These are phyloP conservation scores for Leishmania lainsoni DNA, from an alignment of 208 protist species.

Conservation along the genomic window DNA sequence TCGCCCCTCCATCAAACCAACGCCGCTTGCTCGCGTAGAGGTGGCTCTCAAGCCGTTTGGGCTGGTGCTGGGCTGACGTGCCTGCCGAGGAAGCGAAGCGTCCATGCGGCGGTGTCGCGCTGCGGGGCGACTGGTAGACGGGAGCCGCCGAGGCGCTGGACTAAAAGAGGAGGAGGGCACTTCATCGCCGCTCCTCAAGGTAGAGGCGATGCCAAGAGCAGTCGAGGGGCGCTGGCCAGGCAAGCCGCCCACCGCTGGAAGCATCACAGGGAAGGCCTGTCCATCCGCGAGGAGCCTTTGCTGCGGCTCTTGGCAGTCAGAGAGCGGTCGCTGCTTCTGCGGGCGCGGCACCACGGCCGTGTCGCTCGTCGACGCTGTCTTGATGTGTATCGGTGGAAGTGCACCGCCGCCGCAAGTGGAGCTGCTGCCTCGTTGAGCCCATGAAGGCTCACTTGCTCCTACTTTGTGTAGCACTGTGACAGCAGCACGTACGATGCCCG, in stretches of 20 bases:
- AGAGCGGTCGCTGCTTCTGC: background rate
- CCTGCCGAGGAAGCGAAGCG: background rate
- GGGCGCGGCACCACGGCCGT: background rate
- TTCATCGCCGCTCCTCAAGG: background rate
- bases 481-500: background rate
- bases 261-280: background rate
- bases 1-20: background rate
- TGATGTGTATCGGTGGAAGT: slow-evolving; percentile 1
- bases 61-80: background rate
- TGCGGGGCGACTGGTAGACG: background rate
- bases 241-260: background rate
- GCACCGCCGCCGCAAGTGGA: background rate
- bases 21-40: background rate
- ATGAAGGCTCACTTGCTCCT: background rate
- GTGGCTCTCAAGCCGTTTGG: background rate
- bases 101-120: background rate
- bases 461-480: background rate
- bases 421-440: background rate
- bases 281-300: background rate
- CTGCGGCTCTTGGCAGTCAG: background rate
- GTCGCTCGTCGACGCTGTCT: background rate
- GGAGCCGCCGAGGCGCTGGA: background rate
- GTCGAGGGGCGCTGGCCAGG: background rate
- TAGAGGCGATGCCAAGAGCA: background rate
- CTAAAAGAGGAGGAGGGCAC: background rate